Base-by-base conservation (phyloP, 2,329 filamentous ascomycete genomes). In the Knoxdaviesia proteae region DNA sequence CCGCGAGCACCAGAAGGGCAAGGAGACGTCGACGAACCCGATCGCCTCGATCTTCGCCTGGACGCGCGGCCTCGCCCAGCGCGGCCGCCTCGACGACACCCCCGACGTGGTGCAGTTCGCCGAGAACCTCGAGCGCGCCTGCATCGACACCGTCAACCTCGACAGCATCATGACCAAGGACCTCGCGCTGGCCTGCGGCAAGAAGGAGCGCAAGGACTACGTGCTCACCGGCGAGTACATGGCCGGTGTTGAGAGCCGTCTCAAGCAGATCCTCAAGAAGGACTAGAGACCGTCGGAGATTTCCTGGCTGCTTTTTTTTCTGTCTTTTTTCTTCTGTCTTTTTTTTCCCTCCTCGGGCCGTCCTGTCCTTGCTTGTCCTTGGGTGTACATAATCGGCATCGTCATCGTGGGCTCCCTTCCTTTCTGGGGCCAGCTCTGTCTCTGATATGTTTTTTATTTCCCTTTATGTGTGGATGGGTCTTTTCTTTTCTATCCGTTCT, bases 151-250 rank as follows among this genome's bases (percentile, higher is more conserved):
- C 31, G 90, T 98, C 51, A 83, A 96, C 59, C 62, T 82, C 46
- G 88, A 96, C 57, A 83, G 83, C 48, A 81, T 96, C 67, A 98
- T 96, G 90, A 98, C 90, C 61, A 98, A 98, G 77, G 90, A 98
- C 63, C 65, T 98, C 53, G 90, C 90, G n/a, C 74, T 96, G 46
- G 82, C 87, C 40, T 90, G 83, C 59, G 90, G 90, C 54, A 87
- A 87, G 71, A 86, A 80, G 54, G 79, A 74, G 47, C 74, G 83
- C 51, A 74, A 74, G 53, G 79, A 84, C 56, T 96, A 87, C 64
- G 90, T 93, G 52, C 94, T 86, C 42, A 96, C 88, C 45, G 74
- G 69, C 52, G 81, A 93, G 67, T 98, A 96, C 67, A 66, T 98
- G 56, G 74, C 81, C 56, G 88, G 88, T 36, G 88, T 96, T 41